Base-by-base conservation (phyloP, 2,329 filamentous ascomycete species). In the Colletotrichum somersetense region DNA sequence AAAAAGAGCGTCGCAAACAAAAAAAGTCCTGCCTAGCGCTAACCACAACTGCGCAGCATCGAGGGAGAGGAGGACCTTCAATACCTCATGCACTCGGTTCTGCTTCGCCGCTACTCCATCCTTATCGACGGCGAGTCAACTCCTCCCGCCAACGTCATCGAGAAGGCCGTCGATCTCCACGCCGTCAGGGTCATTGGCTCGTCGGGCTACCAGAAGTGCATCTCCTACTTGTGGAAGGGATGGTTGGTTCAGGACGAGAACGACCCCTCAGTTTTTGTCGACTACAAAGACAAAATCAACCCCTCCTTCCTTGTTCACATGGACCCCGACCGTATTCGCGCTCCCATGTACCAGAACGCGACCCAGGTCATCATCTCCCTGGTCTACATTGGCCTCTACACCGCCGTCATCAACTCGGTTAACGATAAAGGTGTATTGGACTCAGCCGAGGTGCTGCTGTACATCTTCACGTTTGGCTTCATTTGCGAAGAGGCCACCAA, bases 181-280 rank as follows among this genome's bases (percentile, higher is more conserved):
- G 94, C 96, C 1, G 86, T 98, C 57, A 88, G 89, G 18, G 91
- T 99, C 59, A 98, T 98, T 74, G 94, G 94, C 2, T 96, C 93
- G 0, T 95, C 94, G 0, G 96, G 96, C 35, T 99, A 98, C 81
- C 96, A 98, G 76, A 97, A 97, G 83, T 98, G 96, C 79, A 94
- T 98, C 77, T 90, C 88, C 74, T 94, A 97, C 79, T 90, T 99
- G 11, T 99, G 96, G 96, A 90, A 91, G 73, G 96, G 96, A 30
- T 99, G 96, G 96, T 86, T 98, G 11, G 91, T 97, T n/a, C 96
- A 99, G 80, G 94, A 98, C 75, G 95, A 98, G 77, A 88, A 95
- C 62, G 95, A 98, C 76, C 93, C 96, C 0, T 91, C 91, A n/a
- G 91, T 91, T 64, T 99, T 99, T 79, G 88, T 98, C 66, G 92